Evolutionary conservation across 805 yeast genomes (phyloP).

Genomic region (Zygosaccharomyces lentus): DNA sequence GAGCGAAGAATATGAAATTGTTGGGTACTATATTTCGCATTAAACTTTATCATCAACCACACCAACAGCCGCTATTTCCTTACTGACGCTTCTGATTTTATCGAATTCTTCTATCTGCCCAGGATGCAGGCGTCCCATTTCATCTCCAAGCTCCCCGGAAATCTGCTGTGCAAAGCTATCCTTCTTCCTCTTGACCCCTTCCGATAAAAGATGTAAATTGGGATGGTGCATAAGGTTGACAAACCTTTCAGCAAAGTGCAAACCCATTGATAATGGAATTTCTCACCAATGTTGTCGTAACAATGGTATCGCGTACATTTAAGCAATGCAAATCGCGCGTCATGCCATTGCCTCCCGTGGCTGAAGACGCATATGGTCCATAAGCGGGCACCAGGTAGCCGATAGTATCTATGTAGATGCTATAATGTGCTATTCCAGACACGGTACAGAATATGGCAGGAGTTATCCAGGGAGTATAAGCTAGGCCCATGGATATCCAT

Average conservation of each 20-base stretch:
- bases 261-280: conserved; percentile 9
- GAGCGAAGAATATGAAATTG: background rate
- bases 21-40: background rate
- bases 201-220: conserved; percentile 7
- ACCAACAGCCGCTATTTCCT: background rate
- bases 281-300: conserved; percentile 8
- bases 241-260: conserved; percentile 5
- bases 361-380: conserved; percentile 10
- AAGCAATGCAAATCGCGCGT: conserved; percentile 8
- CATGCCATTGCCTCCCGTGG: conserved; percentile 10
- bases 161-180: conserved; percentile 7
- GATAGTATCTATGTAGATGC: conserved; percentile 8
- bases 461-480: conserved; percentile 9
- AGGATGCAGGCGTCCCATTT: conserved; percentile 2
- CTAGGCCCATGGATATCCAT: conserved; percentile 10
- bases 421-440: conserved; percentile 6
- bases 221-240: conserved; percentile 7
- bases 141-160: conserved; percentile 6
- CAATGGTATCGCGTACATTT: conserved; percentile 7
- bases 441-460: conserved; percentile 8
- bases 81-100: background rate
- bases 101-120: background rate
- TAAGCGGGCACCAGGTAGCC: conserved; percentile 9
- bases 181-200: conserved; percentile 7
- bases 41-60: background rate